Percentiles rank a stretch among this genome's conserved stretches.
Conservation (phyloP, 805 yeast species). For the Ogataea naganishii region DNA sequence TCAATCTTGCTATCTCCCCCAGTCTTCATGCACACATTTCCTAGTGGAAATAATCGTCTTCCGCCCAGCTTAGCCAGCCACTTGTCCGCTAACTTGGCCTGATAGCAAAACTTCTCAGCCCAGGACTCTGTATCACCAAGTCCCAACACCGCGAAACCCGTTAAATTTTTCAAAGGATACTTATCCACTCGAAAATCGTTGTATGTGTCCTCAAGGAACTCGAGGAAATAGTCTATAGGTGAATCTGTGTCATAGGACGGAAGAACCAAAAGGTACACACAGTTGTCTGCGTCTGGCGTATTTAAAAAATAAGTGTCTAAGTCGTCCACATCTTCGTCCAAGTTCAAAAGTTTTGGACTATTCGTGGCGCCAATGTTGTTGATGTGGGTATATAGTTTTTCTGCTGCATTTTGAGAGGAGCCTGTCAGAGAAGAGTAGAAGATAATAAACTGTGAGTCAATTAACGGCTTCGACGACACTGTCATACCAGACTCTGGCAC, state of each 20-base stretch:
- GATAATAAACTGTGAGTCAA: conserved; percentile 51
- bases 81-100: conserved; percentile 66
- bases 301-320: conserved; percentile 72
- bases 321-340: conserved; percentile 79
- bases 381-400: conserved; percentile 33
- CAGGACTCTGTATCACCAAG: conserved; percentile 84
- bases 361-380: conserved; percentile 16
- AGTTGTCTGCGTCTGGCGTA: conserved; percentile 41
- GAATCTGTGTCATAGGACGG: conserved; percentile 93
- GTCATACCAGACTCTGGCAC: conserved; percentile 24
- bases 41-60: conserved; percentile 74
- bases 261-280: conserved; percentile 62
- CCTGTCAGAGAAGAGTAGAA: conserved; percentile 87
- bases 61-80: conserved; percentile 81
- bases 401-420: conserved; percentile 64
- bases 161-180: conserved; percentile 57
- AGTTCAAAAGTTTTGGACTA: conserved; percentile 48
- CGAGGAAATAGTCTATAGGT: conserved; percentile 82
- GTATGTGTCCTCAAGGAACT: conserved; percentile 68
- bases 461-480: conserved; percentile 31
- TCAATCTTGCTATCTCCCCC: conserved; percentile 49
- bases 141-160: conserved; percentile 83
- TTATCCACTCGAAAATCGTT: conserved; percentile 84
- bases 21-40: conserved; percentile 72
- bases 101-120: conserved; percentile 81